Evolutionary conservation across 352 stramenopile genomes (phyloP).

Genomic region (Phytopythium oedochilum): DNA sequence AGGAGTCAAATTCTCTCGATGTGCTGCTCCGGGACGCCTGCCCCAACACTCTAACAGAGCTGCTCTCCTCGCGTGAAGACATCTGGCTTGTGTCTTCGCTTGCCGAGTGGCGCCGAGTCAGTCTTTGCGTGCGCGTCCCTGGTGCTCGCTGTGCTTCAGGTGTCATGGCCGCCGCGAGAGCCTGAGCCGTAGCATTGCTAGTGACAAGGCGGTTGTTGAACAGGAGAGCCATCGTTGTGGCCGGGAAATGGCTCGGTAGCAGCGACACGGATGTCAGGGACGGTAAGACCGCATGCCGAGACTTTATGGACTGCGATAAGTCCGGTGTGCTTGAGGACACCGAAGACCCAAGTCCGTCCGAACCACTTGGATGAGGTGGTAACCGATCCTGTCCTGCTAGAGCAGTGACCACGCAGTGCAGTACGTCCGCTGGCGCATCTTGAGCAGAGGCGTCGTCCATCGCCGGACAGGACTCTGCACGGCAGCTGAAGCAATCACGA

Average conservation of each 20-base stretch:
- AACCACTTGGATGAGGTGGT: not conserved
- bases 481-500: too few species aligned
- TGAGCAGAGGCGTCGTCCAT: not conserved
- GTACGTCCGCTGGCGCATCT: not conserved
- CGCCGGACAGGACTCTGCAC: not conserved
- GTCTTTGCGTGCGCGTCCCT: not conserved
- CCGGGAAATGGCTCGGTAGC: not conserved
- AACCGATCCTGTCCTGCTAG: not conserved
- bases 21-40: not conserved
- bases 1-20: not conserved
- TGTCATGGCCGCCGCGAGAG: not conserved
- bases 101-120: not conserved
- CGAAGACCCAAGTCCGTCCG: too few species aligned
- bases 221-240: not conserved
- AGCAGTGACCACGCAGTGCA: too few species aligned
- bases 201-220: conserved; percentile 6
- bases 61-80: not conserved
- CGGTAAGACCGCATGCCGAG: not conserved
- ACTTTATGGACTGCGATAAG: not conserved
- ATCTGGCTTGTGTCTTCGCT: not conserved
- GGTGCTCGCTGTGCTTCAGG: not conserved
- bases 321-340: not conserved
- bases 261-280: not conserved
- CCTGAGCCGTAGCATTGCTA: not conserved
- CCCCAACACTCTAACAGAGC: not conserved